Percentiles rank a stretch among this genome's conserved stretches.
phyloP scores from a whole-genome alignment of 163 green algal genomes.

The Coccomyxa subellipsoidea region DNA sequence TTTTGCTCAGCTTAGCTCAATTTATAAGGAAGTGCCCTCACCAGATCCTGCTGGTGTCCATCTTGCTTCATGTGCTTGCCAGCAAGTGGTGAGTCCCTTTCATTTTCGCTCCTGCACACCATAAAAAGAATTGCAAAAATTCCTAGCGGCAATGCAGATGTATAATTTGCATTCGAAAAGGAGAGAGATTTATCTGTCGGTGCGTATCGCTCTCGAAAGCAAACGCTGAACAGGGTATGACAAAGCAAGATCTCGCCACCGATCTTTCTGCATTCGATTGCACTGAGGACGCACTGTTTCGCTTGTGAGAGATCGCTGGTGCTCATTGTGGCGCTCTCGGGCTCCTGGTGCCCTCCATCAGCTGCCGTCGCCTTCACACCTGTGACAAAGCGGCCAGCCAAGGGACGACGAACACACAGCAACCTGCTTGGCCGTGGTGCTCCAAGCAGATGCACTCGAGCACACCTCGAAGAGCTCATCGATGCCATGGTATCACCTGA shows the following conservation, averaged over 20 bases:
- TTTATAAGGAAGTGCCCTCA: not conserved
- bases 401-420: not conserved
- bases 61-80: not conserved
- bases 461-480: no score
- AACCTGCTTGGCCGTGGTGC: not conserved
- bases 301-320: not conserved
- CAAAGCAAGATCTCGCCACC: not conserved
- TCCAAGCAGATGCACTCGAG: no score
- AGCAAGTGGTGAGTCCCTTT: not conserved
- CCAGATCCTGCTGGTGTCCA: not conserved
- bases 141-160: not conserved
- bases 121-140: not conserved
- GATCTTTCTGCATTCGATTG: not conserved
- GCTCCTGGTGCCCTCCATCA: not conserved
- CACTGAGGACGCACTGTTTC: not conserved
- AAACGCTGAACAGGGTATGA: not conserved
- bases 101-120: not conserved
- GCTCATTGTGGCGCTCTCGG: not conserved
- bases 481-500: no score
- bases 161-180: not conserved
- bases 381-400: not conserved
- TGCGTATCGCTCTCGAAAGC: not conserved
- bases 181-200: no score
- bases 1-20: no score
- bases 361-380: not conserved